Evolutionary conservation across 345 rosid species (phyloP).

Genomic region (Arabidopsis arenosa): DNA sequence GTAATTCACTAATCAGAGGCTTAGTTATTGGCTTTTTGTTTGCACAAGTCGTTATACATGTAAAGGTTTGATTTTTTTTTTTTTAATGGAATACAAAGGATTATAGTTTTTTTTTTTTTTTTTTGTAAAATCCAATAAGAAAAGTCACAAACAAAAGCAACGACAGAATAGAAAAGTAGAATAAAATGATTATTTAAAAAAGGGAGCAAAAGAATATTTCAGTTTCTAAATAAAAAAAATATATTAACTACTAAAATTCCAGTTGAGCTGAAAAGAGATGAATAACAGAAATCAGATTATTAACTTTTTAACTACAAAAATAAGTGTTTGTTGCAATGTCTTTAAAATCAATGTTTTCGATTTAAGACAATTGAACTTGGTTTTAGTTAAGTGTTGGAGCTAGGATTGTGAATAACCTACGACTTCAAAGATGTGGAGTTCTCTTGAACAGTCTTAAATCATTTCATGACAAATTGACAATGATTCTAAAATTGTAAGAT

Average conservation of each 20-base stretch:
- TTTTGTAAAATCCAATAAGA: neutral
- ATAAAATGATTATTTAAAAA: neutral
- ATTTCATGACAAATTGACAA: no score
- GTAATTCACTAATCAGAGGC: slow-evolving; percentile 39
- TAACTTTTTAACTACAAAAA: neutral
- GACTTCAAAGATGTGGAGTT: no score
- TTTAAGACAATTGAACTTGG: no score
- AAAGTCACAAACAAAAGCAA: slow-evolving; percentile 11
- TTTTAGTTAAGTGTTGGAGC: no score
- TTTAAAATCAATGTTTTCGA: no score
- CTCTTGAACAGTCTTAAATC: no score
- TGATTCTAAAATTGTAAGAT: no score
- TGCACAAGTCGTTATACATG: slow-evolving; percentile 42
- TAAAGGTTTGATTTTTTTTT: slow-evolving; percentile 30
- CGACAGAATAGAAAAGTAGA: neutral
- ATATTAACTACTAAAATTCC: neutral
- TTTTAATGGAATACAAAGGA: slow-evolving; percentile 10
- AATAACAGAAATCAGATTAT: neutral
- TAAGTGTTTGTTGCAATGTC: neutral
- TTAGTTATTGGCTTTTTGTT: slow-evolving; percentile 32
- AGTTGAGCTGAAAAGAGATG: neutral
- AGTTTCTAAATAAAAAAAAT: slow-evolving; percentile 6
- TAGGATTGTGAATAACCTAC: no score
- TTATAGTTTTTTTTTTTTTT: neutral
- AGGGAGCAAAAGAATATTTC: neutral